Percentiles rank a stretch among this genome's conserved stretches.
Conservation (phyloP, 495 filamentous ascomycete species). For the Penicillium maclennaniae region DNA sequence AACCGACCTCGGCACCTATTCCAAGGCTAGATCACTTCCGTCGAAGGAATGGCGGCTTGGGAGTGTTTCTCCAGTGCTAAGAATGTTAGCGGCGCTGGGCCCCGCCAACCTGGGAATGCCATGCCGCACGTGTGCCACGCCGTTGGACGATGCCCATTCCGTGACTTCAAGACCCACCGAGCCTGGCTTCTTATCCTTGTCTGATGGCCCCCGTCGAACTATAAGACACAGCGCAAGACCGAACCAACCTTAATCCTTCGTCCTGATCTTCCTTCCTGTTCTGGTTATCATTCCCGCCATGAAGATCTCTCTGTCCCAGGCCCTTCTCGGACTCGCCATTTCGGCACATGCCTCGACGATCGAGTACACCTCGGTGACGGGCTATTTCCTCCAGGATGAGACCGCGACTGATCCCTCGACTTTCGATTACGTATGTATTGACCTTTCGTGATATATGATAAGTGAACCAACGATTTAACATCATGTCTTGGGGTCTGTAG, state of each 20-base stretch:
- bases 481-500: constrained; percentile 32
- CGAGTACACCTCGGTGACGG: constrained; percentile 61
- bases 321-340: constrained; percentile 22
- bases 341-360: constrained; percentile 31
- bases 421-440: constrained; percentile 60
- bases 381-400: constrained; percentile 70
- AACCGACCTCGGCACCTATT: not conserved
- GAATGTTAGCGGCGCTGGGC: not conserved
- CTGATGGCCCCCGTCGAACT: not conserved
- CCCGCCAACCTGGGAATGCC: not conserved
- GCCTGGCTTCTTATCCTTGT: not conserved
- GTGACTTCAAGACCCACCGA: not conserved
- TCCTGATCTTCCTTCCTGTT: not conserved
- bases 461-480: not conserved
- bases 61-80: not conserved
- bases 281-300: constrained; percentile 17
- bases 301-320: constrained; percentile 26
- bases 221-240: constrained; percentile 13
- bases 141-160: constrained; percentile 5
- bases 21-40: not conserved
- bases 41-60: not conserved
- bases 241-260: constrained; percentile 6
- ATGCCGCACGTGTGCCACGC: constrained; percentile 2
- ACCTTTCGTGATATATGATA: not conserved
- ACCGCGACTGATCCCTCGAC: constrained; percentile 54